phyloP scores from a whole-genome alignment of 495 filamentous ascomycete species.

The Paragyromitra xinjiangensis region DNA sequence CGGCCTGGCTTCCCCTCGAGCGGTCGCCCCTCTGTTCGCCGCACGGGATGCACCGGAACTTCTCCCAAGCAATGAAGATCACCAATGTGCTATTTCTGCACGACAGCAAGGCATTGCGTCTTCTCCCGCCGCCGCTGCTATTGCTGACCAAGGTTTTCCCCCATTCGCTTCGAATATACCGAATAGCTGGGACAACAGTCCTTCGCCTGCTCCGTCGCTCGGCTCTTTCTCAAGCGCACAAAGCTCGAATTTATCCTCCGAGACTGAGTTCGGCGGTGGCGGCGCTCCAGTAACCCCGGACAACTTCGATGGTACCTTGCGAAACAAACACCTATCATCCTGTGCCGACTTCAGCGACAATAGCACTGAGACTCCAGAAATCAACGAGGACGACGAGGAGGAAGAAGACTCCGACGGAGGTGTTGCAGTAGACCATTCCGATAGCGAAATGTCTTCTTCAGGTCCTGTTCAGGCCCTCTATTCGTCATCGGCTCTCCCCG shows the following conservation, averaged over 20 bases:
- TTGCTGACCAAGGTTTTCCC: constrained; percentile 51
- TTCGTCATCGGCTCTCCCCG: constrained; percentile 45
- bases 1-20: constrained; percentile 31
- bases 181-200: constrained; percentile 51
- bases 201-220: constrained; percentile 40
- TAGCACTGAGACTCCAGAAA: constrained; percentile 27
- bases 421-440: constrained; percentile 39
- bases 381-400: constrained; percentile 37
- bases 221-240: constrained; percentile 39
- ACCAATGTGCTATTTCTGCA: constrained; percentile 46
- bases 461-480: constrained; percentile 44
- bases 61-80: constrained; percentile 46
- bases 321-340: constrained; percentile 46
- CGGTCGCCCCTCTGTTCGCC: constrained; percentile 29
- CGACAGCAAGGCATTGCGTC: constrained; percentile 55
- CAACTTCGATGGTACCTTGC: constrained; percentile 35
- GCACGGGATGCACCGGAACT: constrained; percentile 46
- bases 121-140: constrained; percentile 35
- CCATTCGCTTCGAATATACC: constrained; percentile 49
- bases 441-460: constrained; percentile 45
- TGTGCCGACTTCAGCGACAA: constrained; percentile 28
- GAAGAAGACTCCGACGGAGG: constrained; percentile 53
- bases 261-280: constrained; percentile 42
- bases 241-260: constrained; percentile 49
- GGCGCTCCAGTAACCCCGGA: constrained; percentile 47